A percentile compares a stretch with the other conserved stretches of the same genome.
phyloP scores from a whole-genome alignment of 176 grass and related monocot genomes.

The Musa beccarii region DNA sequence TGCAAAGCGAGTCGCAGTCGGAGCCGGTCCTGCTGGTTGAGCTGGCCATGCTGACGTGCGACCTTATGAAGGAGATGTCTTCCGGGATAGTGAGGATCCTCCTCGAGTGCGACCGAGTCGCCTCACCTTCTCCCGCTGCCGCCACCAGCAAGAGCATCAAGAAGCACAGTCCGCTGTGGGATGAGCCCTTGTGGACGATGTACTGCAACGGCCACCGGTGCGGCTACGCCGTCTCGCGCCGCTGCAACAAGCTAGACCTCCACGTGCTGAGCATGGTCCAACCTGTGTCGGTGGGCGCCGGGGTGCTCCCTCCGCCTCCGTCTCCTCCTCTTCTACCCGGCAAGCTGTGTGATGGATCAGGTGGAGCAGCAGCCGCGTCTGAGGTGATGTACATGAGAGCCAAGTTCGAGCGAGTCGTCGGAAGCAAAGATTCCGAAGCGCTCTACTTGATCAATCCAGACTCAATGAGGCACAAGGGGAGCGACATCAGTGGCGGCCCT shows the following conservation, averaged over 20 bases:
- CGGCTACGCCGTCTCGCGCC: constrained; percentile 1
- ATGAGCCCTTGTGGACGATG: constrained; percentile 13
- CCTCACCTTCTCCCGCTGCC: no score
- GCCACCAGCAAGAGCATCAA: not conserved
- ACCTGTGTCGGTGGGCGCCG: constrained; percentile 3
- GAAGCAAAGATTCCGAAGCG: constrained; percentile 13
- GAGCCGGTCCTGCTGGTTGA: constrained; percentile 11
- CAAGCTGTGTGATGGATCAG: not conserved
- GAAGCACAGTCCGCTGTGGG: not conserved
- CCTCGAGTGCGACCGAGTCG: not conserved
- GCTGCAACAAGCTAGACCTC: not conserved
- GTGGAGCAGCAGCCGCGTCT: not conserved
- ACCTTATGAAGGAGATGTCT: constrained; percentile 7
- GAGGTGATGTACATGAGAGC: constrained; percentile 21
- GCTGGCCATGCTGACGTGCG: not conserved
- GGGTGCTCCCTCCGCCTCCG: not conserved
- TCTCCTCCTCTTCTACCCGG: not conserved
- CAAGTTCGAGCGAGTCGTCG: constrained; percentile 8
- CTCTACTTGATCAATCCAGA: constrained; percentile 20
- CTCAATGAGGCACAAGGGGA: not conserved
- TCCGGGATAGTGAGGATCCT: constrained; percentile 5
- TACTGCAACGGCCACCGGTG: constrained; percentile 6
- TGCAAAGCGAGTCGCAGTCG: constrained; percentile 4
- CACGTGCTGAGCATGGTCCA: constrained; percentile 10
- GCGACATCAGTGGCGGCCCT: not conserved